These are phyloP conservation scores for Entonaema liquescens DNA, from an alignment of 495 filamentous ascomycete species.

Conservation along the genomic window DNA sequence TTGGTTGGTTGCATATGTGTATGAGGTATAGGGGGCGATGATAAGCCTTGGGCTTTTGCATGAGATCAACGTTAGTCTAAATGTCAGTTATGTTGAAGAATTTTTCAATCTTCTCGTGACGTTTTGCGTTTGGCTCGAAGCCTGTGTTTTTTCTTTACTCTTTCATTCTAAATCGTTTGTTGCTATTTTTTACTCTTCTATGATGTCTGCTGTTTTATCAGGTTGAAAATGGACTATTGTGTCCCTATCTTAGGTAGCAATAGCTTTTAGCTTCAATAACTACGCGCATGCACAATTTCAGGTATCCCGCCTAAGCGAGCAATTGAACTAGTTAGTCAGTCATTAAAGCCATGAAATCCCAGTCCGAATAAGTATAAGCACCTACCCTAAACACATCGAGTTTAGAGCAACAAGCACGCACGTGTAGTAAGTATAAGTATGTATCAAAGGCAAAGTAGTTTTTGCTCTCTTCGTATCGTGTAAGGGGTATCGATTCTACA, in stretches of 20 bases:
- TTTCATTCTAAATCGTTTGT: too few species aligned
- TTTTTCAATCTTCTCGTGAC: not conserved
- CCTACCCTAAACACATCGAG: too few species aligned
- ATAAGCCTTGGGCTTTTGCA: not conserved
- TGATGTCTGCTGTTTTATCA: not conserved
- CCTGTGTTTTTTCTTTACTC: not conserved
- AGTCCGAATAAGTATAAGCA: not conserved
- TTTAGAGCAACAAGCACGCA: too few species aligned
- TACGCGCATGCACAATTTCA: not conserved
- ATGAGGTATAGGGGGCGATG: not conserved
- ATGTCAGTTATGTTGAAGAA: not conserved
- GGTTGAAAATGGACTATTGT: not conserved
- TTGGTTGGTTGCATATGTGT: not conserved
- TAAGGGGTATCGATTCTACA: slow-evolving; percentile 50
- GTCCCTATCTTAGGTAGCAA: not conserved
- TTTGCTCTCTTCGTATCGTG: slow-evolving; percentile 35
- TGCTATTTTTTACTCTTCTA: not conserved
- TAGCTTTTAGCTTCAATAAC: not conserved
- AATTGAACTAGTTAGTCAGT: not conserved
- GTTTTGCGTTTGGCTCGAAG: not conserved
- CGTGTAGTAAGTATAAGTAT: too few species aligned
- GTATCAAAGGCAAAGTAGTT: not conserved
- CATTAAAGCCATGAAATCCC: not conserved
- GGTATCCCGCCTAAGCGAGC: not conserved
- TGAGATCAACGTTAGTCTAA: not conserved